Evolutionary conservation across 2,329 filamentous ascomycete genomes (phyloP).

Genomic region (Moelleriella libera): DNA sequence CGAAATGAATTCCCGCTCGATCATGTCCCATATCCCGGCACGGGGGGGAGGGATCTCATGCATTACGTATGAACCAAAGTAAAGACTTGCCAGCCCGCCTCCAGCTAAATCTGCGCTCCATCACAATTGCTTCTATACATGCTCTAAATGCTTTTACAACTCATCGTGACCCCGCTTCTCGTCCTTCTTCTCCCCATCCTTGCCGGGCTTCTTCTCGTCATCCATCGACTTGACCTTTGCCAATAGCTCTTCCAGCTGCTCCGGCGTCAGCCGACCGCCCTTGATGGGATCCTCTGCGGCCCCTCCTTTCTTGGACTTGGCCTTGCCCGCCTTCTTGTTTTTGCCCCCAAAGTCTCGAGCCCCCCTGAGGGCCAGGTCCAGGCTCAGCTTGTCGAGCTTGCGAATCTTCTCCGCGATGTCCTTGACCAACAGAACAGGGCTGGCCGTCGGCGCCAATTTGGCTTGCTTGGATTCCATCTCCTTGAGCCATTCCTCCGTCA

Average conservation of each 20-base stretch:
- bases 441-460: conserved; percentile 52
- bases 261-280: conserved; percentile 19
- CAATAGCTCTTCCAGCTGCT: conserved; percentile 28
- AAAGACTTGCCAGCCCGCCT: too few relatives aligned
- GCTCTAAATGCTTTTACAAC: conserved; percentile 11
- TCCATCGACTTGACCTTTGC: conserved; percentile 18
- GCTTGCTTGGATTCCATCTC: conserved; percentile 58
- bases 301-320: conserved; percentile 20
- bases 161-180: conserved; percentile 18
- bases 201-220: conserved; percentile 10
- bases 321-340: conserved; percentile 21
- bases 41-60: too few relatives aligned
- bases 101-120: too few relatives aligned
- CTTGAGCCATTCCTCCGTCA: conserved; percentile 59
- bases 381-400: conserved; percentile 55
- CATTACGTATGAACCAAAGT: too few relatives aligned
- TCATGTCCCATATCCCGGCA: too few relatives aligned
- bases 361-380: conserved; percentile 57
- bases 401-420: conserved; percentile 57
- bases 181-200: neutral
- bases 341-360: conserved; percentile 33
- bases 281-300: conserved; percentile 26
- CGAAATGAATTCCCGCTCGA: too few relatives aligned
- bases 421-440: conserved; percentile 59
- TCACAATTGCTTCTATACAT: too few relatives aligned